Conservation (phyloP, 2,329 filamentous ascomycete species). For the Eutypa lata region DNA sequence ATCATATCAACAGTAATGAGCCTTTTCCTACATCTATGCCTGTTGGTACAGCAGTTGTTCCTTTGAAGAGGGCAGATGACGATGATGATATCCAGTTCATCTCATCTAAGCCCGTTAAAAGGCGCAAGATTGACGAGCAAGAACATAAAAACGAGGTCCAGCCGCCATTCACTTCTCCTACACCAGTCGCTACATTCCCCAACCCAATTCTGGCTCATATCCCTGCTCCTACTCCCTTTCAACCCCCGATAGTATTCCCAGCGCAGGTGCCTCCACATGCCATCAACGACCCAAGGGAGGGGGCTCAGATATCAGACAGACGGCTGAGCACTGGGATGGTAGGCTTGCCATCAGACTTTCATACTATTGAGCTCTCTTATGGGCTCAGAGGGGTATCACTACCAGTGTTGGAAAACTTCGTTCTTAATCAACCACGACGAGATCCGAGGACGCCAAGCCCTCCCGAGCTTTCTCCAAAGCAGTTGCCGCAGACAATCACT, state of each 20-base stretch:
- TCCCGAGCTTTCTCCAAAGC: conserved; percentile 35
- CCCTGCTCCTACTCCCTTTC: not conserved
- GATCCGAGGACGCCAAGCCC: conserved; percentile 23
- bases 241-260: not conserved
- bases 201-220: not conserved
- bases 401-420: conserved; percentile 31
- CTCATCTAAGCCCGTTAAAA: conserved; percentile 41
- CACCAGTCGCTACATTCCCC: conserved; percentile 2
- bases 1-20: conserved; percentile 1
- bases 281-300: conserved; percentile 12
- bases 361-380: conserved; percentile 24
- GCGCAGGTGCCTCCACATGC: conserved; percentile 1
- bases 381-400: conserved; percentile 30
- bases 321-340: conserved; percentile 31
- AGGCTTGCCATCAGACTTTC: conserved; percentile 23
- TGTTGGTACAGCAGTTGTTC: conserved; percentile 4
- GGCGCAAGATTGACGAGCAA: conserved; percentile 25
- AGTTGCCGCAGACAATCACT: conserved; percentile 22
- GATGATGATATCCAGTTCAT: conserved; percentile 45
- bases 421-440: conserved; percentile 24
- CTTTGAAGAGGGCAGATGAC: conserved; percentile 32
- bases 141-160: conserved; percentile 1
- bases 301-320: conserved; percentile 13
- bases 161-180: conserved; percentile 1
- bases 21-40: not conserved